Conservation (phyloP, 2,329 filamentous ascomycete species). For the Delphinella strobiligena region DNA sequence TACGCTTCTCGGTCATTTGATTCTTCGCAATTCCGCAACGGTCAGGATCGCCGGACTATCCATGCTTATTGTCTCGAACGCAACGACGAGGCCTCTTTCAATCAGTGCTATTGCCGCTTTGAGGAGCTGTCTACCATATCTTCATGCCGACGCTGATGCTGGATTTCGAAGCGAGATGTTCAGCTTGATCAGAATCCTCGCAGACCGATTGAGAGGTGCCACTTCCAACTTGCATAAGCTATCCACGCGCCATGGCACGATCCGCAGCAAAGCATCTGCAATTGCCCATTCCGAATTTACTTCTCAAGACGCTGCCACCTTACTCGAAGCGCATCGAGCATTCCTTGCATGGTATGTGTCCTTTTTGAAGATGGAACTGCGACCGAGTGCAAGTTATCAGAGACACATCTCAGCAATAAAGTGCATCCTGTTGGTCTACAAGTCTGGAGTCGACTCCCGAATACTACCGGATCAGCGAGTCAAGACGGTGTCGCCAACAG, state of each 20-base stretch:
- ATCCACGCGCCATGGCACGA: conserved; percentile 7
- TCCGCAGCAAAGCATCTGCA: conserved; percentile 1
- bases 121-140: conserved; percentile 51
- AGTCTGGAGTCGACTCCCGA: conserved; percentile 51
- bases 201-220: conserved; percentile 60
- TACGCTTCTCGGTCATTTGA: conserved; percentile 24
- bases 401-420: conserved; percentile 73
- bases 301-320: conserved; percentile 9
- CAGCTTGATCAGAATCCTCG: conserved; percentile 60
- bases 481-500: conserved; percentile 37
- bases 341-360: conserved; percentile 66
- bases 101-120: conserved; percentile 50
- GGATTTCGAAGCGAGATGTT: conserved; percentile 75
- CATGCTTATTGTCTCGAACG: conserved; percentile 63
- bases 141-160: conserved; percentile 75
- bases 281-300: neutral
- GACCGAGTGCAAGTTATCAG: conserved; percentile 77
- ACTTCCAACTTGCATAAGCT: conserved; percentile 38
- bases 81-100: conserved; percentile 62
- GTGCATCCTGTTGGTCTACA: conserved; percentile 54
- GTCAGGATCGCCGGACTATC: conserved; percentile 73
- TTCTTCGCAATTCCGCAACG: conserved; percentile 23
- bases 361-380: conserved; percentile 63
- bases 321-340: conserved; percentile 38
- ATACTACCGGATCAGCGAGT: conserved; percentile 27